Percentiles rank a stretch among this genome's conserved stretches.
Conservation (phyloP, 2,329 filamentous ascomycete species). For the Cercospora zeina region DNA sequence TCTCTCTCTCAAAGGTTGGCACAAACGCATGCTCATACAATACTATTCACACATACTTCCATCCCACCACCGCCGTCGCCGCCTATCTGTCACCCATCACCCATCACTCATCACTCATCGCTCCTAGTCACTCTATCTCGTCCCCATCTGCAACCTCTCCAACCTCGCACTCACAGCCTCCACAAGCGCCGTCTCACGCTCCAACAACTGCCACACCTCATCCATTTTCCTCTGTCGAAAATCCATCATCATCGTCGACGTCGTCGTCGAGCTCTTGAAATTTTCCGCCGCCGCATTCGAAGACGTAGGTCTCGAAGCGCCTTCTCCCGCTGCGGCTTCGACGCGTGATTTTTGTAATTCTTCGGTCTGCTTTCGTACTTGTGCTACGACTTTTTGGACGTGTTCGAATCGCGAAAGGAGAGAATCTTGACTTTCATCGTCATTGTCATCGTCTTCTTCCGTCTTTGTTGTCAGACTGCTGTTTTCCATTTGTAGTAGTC, state of each 20-base stretch:
- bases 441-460: conserved; percentile 18
- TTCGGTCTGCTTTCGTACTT: conserved; percentile 35
- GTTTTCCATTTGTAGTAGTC: conserved; percentile 39
- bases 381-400: conserved; percentile 34
- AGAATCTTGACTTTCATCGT: conserved; percentile 19
- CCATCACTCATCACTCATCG: background rate
- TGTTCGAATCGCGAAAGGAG: conserved; percentile 31
- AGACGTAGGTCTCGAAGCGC: conserved; percentile 36
- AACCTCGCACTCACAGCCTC: conserved; percentile 65
- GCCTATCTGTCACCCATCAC: background rate
- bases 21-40: no score
- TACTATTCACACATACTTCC: no score
- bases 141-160: conserved; percentile 51
- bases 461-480: conserved; percentile 26
- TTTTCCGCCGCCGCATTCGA: conserved; percentile 51
- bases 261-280: conserved; percentile 42
- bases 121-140: no score
- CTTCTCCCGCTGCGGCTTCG: conserved; percentile 27
- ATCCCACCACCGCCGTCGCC: no score
- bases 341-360: conserved; percentile 38
- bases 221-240: conserved; percentile 64
- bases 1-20: no score
- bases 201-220: conserved; percentile 63
- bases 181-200: conserved; percentile 66
- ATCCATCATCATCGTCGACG: conserved; percentile 44